Base-by-base conservation (phyloP, 2,329 filamentous ascomycete species). In the Falciphora oryzae region DNA sequence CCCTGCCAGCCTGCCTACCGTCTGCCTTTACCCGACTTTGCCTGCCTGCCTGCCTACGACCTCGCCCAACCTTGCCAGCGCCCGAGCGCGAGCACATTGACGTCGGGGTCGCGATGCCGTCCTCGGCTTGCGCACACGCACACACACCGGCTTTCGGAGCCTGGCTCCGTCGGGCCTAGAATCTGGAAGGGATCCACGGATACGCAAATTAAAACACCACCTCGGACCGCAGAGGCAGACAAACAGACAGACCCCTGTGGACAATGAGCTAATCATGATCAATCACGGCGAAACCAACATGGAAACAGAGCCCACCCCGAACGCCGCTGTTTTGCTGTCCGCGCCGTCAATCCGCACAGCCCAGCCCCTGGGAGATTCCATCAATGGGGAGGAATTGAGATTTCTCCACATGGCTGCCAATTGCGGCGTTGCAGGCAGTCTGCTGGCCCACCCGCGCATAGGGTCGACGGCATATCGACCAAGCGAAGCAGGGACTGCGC, bases 181-280 rank as follows among this genome's bases (percentile, higher is more conserved):
- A 53, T 8, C 10, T 53, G 44, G 44, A 25, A 14, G 22, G 7
- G 22, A 53, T 25, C 44, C 44, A n/a, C 44, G 44, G 44, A 25
- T 25, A 25, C 44, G 22, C 44, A 53, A 53, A 53, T 53, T 4
- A 53, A 53, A 53, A 53, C 44, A 53, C 44, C 44, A 53, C 10
- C 44, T 44, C 38, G 16, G 16, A 18, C 44, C 44, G 7, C 22
- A 4, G 22, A 10, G 44, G 6, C 44, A 22, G 44, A 25, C 44
- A 5, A 5, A 25, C 18, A 25, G 22, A 5, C 32, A 22, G 44
- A 11, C 38, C 11, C 18, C 38, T n/a, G 44, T 53, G 44, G 22
- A 53, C 18, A 22, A 29, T 58, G 16, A 25, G 57, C 27, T 58
- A 58, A 58, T 58, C 57, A 58, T 58, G 25, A 58, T 58, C 25